These are phyloP conservation scores for Trametes cinnabarina DNA, from an alignment of 768 basidiomycete genomes.

Conservation along the genomic window DNA sequence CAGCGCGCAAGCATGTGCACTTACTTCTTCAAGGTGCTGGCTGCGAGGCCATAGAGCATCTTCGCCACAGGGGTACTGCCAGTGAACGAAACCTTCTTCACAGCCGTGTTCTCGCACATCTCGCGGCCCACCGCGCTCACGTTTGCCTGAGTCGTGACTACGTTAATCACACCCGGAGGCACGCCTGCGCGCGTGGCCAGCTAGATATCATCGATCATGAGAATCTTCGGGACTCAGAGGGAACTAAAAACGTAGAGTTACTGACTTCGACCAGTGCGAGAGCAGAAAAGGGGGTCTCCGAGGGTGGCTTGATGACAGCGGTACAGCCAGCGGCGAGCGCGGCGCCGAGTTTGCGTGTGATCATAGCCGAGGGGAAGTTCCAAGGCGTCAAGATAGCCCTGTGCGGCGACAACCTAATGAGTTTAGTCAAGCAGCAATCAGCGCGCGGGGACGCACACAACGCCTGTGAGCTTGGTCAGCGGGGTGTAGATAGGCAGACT, in stretches of 20 bases:
- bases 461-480: constrained; percentile 32
- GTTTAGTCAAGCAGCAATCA: background rate
- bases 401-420: background rate
- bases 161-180: constrained; percentile 92
- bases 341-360: constrained; percentile 84
- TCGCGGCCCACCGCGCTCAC: constrained; percentile 88
- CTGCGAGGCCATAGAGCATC: constrained; percentile 65
- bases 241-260: no score
- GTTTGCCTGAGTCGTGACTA: constrained; percentile 85
- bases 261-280: constrained; percentile 86
- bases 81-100: constrained; percentile 91
- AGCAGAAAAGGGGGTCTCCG: constrained; percentile 92
- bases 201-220: constrained; percentile 34
- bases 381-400: constrained; percentile 82
- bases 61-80: constrained; percentile 84
- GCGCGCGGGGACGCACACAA: constrained; percentile 38
- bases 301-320: constrained; percentile 89
- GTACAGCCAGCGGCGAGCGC: constrained; percentile 97
- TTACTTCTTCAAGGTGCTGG: constrained; percentile 81
- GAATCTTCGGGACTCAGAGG: no score
- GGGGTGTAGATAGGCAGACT: background rate
- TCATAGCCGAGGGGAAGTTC: constrained; percentile 97
- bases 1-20: constrained; percentile 19
- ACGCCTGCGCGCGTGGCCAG: constrained; percentile 86
- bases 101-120: constrained; percentile 82